Base-by-base conservation (phyloP, 2,329 filamentous ascomycete genomes). In the Monosporascus sp. region DNA sequence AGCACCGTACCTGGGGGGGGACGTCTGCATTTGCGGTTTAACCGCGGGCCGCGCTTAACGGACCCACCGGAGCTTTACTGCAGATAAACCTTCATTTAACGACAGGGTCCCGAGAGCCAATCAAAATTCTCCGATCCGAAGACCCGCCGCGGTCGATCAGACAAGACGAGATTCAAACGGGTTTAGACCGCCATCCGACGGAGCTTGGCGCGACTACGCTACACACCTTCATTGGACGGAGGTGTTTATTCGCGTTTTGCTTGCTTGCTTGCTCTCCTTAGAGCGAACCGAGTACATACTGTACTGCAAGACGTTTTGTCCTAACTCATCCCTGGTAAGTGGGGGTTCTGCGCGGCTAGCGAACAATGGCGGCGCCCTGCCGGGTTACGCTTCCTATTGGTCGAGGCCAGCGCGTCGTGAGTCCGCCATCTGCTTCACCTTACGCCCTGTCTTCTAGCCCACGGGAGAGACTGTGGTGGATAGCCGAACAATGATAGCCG, bases 11-110 rank as follows among this genome's bases (percentile, higher is more conserved):
- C 8, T 31, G 31, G 11, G 3, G 24, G 31, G 11, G 3, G 24
- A 14, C 14, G 43, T 4, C 7, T 25, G 17, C 22, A 27, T 22
- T 5, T 1, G 24, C 24, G 47, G 46, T 36, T 36, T 53, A 54
- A 48, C 55, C 62, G 64, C 64, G 64, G 51, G 54, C 62, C 62
- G 66, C 65, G 66, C 64, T 65, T 68, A 67, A 56, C 24, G 43
- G 41, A 7, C 20, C 41, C 41, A 51, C 53, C 38, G 52, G 37
- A 54, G 57, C 61, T 62, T 60, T 51, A 5, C 9, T 14, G 31
- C 31, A 35, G 31, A 35, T 35, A 35, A 35, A 35, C 51, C 48
- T 57, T 63, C 62, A 62, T 65, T 58, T 57, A 55, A 53, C 54
- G 54, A 48, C 54, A 53, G 54, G 55, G 18, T 36, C 27, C 46